Conservation (phyloP, 2,329 filamentous ascomycete genomes). For the Xylaria sp. region DNA sequence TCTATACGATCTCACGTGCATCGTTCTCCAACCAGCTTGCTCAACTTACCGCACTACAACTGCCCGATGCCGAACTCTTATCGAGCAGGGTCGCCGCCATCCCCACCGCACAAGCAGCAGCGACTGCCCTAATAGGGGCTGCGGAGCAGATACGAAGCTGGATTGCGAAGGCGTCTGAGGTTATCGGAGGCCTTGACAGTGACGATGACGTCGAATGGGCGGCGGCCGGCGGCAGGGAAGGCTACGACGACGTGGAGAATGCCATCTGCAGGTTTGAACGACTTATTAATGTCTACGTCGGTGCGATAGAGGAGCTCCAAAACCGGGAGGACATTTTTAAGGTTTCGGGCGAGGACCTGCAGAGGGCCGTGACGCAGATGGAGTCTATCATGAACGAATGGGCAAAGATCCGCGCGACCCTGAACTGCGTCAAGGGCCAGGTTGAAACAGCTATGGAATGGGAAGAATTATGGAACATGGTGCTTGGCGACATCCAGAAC, state of each 20-base stretch:
- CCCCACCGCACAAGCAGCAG: slow-evolving; percentile 80
- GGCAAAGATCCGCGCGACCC: slow-evolving; percentile 75
- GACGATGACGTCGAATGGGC: slow-evolving; percentile 99
- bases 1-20: slow-evolving; percentile 88
- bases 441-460: slow-evolving; percentile 98
- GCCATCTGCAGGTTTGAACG: slow-evolving; percentile 84
- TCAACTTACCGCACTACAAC: slow-evolving; percentile 85
- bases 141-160: slow-evolving; percentile 92
- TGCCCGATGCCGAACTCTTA: slow-evolving; percentile 83
- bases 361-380: slow-evolving; percentile 82
- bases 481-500: slow-evolving; percentile 88
- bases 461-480: slow-evolving; percentile 95
- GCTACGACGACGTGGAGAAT: slow-evolving; percentile 71
- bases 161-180: slow-evolving; percentile 90
- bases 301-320: slow-evolving; percentile 91
- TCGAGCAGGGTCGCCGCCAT: slow-evolving; percentile 84
- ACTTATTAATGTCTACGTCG: slow-evolving; percentile 88
- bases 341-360: slow-evolving; percentile 72
- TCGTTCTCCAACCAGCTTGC: slow-evolving; percentile 94
- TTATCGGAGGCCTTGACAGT: slow-evolving; percentile 84
- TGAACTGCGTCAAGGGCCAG: slow-evolving; percentile 82
- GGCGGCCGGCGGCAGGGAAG: slow-evolving; percentile 80
- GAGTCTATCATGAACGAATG: slow-evolving; percentile 84
- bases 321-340: slow-evolving; percentile 72
- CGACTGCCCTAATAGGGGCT: slow-evolving; percentile 80